A percentile compares a stretch with the other conserved stretches of the same genome.
Evolutionary conservation across 2,329 filamentous ascomycete genomes (phyloP).

Genomic region (Apiospora marii): DNA sequence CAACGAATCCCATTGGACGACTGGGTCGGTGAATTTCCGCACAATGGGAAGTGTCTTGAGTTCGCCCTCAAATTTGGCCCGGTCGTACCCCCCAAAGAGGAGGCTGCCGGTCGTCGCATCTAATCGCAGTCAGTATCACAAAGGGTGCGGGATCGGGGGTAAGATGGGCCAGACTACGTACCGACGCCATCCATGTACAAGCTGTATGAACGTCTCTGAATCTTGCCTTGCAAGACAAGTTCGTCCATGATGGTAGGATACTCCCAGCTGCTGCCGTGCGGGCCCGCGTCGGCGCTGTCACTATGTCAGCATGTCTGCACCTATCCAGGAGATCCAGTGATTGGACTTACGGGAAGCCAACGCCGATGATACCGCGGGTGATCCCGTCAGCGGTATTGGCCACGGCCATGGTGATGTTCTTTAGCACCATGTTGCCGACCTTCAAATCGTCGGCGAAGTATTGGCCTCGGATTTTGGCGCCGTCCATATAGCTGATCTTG

Average conservation of each 20-base stretch:
- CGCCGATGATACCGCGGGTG: conserved; percentile 20
- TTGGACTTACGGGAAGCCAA: conserved; percentile 22
- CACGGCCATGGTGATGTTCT: conserved; percentile 36
- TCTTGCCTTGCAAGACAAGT: conserved; percentile 23
- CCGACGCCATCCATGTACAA: conserved; percentile 22
- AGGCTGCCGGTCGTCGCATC: conserved; percentile 20
- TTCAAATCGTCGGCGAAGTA: conserved; percentile 23
- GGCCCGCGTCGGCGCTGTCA: neutral
- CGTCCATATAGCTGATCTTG: conserved; percentile 21
- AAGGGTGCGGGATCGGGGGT: neutral
- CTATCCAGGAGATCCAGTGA: neutral
- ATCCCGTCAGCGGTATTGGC: conserved; percentile 29
- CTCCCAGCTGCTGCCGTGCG: conserved; percentile 5
- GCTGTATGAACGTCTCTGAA: conserved; percentile 22
- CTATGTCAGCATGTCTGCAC: neutral
- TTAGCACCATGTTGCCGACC: conserved; percentile 17
- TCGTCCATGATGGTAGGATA: conserved; percentile 26
- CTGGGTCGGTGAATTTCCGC: conserved; percentile 10
- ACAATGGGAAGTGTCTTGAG: conserved; percentile 17
- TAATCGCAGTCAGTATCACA: neutral
- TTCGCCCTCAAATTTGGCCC: conserved; percentile 23
- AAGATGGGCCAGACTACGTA: neutral
- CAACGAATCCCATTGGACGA: conserved; percentile 19
- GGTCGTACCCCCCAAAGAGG: conserved; percentile 24
- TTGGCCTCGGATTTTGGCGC: conserved; percentile 16